These are phyloP conservation scores for Saposhnikovia divaricata DNA, from an alignment of 129 eudicot genomes.

Conservation along the genomic window DNA sequence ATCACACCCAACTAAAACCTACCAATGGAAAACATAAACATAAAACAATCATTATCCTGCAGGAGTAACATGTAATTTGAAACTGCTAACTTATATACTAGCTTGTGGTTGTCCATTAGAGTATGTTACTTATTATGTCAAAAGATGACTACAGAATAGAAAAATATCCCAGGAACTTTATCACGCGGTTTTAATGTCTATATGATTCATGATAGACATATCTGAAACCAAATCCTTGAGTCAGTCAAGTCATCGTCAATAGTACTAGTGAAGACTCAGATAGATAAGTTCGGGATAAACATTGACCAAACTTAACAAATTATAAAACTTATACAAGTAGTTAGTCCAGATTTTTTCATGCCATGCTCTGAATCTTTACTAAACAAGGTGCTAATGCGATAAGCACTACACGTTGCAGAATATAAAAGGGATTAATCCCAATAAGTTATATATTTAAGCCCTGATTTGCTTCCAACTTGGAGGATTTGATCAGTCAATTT, in stretches of 20 bases:
- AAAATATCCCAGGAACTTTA: neutral
- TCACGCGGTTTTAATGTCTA: neutral
- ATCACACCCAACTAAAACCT: constrained; percentile 63
- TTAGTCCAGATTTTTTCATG: neutral
- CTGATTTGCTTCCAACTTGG: too few relatives aligned
- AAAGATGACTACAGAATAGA: neutral
- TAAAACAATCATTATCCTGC: neutral
- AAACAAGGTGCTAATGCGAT: too few relatives aligned
- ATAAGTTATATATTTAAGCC: too few relatives aligned
- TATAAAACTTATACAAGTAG: neutral
- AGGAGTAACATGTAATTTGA: neutral
- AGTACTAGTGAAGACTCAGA: neutral
- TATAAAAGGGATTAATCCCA: too few relatives aligned
- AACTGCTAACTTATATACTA: too few relatives aligned
- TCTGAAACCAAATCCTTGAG: neutral
- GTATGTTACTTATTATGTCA: too few relatives aligned
- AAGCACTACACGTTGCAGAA: too few relatives aligned
- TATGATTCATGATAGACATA: neutral
- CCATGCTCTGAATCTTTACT: too few relatives aligned
- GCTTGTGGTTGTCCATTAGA: too few relatives aligned
- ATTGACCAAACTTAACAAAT: neutral
- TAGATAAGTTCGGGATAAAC: neutral
- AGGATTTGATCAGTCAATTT: too few relatives aligned
- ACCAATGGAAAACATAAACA: neutral
- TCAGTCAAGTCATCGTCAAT: neutral